A percentile compares a stretch with the other conserved stretches of the same genome.
These are phyloP conservation scores for Candida albicans DNA, from an alignment of 1,139 yeast genomes.

Conservation along the genomic window DNA sequence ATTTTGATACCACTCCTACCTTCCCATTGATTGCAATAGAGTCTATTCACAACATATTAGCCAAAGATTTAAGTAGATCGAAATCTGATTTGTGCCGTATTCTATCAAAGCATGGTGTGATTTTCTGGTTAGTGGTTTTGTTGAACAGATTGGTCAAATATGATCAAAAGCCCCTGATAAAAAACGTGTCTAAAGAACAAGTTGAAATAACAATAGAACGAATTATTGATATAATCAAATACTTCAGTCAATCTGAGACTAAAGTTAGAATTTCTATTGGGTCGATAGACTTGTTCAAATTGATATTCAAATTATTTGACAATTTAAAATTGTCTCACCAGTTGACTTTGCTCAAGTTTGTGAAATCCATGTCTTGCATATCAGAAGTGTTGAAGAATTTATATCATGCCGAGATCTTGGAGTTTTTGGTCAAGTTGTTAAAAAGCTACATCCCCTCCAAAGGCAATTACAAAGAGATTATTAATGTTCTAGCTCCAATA, in stretches of 20 bases:
- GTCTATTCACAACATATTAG: conserved; percentile 44
- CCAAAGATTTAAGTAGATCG: conserved; percentile 44
- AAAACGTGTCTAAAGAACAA: conserved; percentile 20
- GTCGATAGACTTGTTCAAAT: conserved; percentile 45
- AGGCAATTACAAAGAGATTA: conserved; percentile 38
- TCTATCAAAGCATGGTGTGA: conserved; percentile 47
- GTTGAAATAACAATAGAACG: conserved; percentile 34
- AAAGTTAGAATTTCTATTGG: conserved; percentile 42
- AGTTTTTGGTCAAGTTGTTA: conserved; percentile 35
- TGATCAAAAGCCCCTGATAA: conserved; percentile 3
- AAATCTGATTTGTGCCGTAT: conserved; percentile 58
- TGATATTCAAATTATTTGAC: conserved; percentile 41
- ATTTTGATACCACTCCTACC: conserved; percentile 44
- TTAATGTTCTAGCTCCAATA: conserved; percentile 45
- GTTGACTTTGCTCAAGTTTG: conserved; percentile 39
- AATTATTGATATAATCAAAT: conserved; percentile 39
- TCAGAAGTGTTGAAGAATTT: conserved; percentile 35
- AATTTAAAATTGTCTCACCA: conserved; percentile 34
- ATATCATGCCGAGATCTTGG: conserved; percentile 43
- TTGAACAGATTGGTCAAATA: conserved; percentile 30
- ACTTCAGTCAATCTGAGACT: conserved; percentile 46
- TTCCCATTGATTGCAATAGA: conserved; percentile 50
- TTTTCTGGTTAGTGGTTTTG: conserved; percentile 50
- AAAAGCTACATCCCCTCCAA: conserved; percentile 29
- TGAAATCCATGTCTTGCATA: conserved; percentile 44